These are phyloP conservation scores for Xerophyta viscosa DNA, from an alignment of 106 monocot species.

Conservation along the genomic window DNA sequence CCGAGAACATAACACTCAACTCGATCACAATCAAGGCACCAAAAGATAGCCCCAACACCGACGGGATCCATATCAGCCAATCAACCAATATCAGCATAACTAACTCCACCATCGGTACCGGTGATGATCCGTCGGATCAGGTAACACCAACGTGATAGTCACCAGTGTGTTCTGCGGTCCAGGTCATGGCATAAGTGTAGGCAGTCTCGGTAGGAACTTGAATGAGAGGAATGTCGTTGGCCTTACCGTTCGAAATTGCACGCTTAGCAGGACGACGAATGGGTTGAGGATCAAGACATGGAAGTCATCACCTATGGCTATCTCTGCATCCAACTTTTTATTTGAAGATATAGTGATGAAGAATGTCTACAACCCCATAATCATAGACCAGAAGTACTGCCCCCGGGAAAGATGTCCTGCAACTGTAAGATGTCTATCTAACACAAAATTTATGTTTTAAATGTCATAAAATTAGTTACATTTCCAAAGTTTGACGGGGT, in stretches of 20 bases:
- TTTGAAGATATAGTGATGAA: slow-evolving; percentile 14
- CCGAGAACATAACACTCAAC: slow-evolving; percentile 5
- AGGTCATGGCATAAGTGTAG: slow-evolving; percentile 49
- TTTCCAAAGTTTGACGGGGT: too few relatives aligned
- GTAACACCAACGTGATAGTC: slow-evolving; percentile 7
- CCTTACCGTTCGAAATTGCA: slow-evolving; percentile 25
- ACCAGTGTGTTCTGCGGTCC: slow-evolving; percentile 23
- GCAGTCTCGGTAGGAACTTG: slow-evolving; percentile 28
- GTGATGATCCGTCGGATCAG: slow-evolving; percentile 31
- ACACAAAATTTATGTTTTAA: background rate
- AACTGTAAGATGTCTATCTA: slow-evolving; percentile 3
- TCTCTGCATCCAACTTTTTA: slow-evolving; percentile 4
- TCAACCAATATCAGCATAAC: slow-evolving; percentile 14
- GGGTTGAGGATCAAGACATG: slow-evolving; percentile 59
- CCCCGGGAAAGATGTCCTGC: slow-evolving; percentile 10
- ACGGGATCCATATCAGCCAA: slow-evolving; percentile 37
- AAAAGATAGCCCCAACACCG: slow-evolving; percentile 37
- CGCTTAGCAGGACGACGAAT: slow-evolving; percentile 23
- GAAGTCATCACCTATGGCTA: slow-evolving; percentile 5
- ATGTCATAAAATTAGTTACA: background rate
- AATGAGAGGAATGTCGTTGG: slow-evolving; percentile 26
- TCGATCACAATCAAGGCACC: slow-evolving; percentile 20
- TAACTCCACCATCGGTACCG: slow-evolving; percentile 14
- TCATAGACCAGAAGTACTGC: slow-evolving; percentile 35
- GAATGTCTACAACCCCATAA: slow-evolving; percentile 22